Base-by-base conservation (phyloP, 345 rosid species). In the Hibiscus trionum region DNA sequence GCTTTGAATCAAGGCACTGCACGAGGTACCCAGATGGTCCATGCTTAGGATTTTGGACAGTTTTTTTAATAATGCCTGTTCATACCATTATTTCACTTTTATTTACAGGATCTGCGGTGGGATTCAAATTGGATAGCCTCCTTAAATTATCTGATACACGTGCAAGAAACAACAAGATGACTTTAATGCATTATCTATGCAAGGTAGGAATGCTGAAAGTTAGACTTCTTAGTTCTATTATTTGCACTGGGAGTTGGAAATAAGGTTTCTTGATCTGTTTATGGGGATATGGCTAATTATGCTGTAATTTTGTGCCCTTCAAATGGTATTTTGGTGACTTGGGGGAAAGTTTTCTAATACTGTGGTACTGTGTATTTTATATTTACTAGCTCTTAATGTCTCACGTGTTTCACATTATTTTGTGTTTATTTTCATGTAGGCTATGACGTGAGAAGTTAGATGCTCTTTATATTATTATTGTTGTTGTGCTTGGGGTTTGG, bases 1-100 rank as follows among this genome's bases (percentile, higher is more conserved):
- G 99, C 99, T 81, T 77, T 95, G 78, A 95, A 95, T 83, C 99
- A 95, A 70, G 99, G 99, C 80, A 94, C 99, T 37, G 97, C 93
- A 16, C 82, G 99, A 86, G 99, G 99, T 33, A 71, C 37, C 27
- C 47, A 66, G 35, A 72, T 70, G 64, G 55, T 70, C 1, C 72
- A 49, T 80, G 52, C 46, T 79, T 65, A 26, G 58, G 39, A 26
- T 56, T 63, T 15, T 0, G 7, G 15, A 17, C 59, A 47, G 39
- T 63, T 61, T 46, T 59, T 16, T 26, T 44, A 67, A 47, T 73
- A 29, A 56, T 73, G 15, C 35, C 70, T 69, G 11, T 33, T 44
- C 37, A 14, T 47, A 44, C 24, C 46, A 11, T 21, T 56, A 42
- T 19, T 21, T 72, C 67, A 42, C 2, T 69, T 49, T 72, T 67